phyloP scores from a whole-genome alignment of 192 early-diverging fungal genomes.

The Anaeromyces robustus region DNA sequence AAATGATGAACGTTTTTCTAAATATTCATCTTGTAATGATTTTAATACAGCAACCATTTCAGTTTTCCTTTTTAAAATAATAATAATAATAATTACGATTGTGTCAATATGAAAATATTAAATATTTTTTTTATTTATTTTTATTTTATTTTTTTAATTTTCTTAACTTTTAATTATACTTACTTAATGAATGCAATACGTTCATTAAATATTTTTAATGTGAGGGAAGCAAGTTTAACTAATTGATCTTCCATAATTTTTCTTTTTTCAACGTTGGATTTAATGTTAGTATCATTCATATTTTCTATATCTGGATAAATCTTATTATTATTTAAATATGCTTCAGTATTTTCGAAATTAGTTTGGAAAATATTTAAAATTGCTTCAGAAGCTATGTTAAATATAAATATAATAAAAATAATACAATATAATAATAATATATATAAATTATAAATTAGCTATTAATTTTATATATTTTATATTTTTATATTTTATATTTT shows the following conservation, averaged over 20 bases:
- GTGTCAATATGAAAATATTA: no score
- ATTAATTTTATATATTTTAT: no score
- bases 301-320: background rate
- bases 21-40: background rate
- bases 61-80: background rate
- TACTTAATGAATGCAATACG: background rate
- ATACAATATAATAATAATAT: no score
- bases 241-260: background rate
- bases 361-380: background rate
- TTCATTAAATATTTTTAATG: background rate
- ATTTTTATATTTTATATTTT: no score
- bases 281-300: background rate
- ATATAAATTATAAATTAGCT: no score
- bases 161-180: no score
- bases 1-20: background rate
- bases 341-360: background rate
- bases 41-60: background rate
- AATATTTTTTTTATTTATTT: no score
- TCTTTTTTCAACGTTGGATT: background rate
- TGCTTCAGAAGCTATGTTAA: background rate
- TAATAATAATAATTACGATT: no score
- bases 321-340: background rate
- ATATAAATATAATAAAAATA: background rate
- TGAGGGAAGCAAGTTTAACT: background rate
- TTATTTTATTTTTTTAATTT: no score